Conservation (phyloP, 768 basidiomycete species). For the Austroboletus eburneus region DNA sequence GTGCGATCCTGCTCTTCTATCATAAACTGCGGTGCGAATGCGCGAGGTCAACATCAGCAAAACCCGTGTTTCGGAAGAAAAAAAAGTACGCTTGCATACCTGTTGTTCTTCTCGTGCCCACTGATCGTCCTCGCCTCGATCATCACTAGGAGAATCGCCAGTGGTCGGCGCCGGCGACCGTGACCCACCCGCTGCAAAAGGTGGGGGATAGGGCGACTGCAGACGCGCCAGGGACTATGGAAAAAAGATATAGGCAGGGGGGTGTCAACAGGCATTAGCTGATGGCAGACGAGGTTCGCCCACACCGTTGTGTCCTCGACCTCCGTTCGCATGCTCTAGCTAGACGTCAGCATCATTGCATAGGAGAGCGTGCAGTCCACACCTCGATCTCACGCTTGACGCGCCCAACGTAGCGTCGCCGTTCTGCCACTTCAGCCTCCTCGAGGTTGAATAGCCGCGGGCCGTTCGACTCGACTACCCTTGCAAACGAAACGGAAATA, state of each 20-base stretch:
- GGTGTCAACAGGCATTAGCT: background rate
- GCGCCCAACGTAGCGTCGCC: constrained; percentile 71
- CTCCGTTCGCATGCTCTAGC: constrained; percentile 76
- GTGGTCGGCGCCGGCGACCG: constrained; percentile 10
- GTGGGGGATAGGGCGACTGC: constrained; percentile 15
- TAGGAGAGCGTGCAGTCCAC: constrained; percentile 27
- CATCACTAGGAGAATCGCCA: constrained; percentile 18
- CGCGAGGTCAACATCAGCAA: background rate
- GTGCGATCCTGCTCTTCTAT: constrained; percentile 87
- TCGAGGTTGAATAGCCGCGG: constrained; percentile 81
- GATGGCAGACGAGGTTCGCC: background rate
- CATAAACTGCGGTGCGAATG: constrained; percentile 63
- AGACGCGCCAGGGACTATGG: constrained; percentile 2
- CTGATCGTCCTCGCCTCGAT: constrained; percentile 63
- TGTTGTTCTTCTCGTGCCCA: constrained; percentile 90
- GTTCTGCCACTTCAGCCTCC: constrained; percentile 67
- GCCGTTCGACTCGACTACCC: constrained; percentile 84
- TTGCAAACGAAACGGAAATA: constrained; percentile 25
- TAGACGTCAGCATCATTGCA: constrained; percentile 36
- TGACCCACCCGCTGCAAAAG: constrained; percentile 17
- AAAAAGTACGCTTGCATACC: no score
- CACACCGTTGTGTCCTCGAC: constrained; percentile 33
- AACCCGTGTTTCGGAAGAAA: no score
- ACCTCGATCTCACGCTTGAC: constrained; percentile 81
- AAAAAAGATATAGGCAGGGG: background rate